Evolutionary conservation across 176 grass and related monocot genomes (phyloP).

Genomic region (Alopecurus myosuroides): DNA sequence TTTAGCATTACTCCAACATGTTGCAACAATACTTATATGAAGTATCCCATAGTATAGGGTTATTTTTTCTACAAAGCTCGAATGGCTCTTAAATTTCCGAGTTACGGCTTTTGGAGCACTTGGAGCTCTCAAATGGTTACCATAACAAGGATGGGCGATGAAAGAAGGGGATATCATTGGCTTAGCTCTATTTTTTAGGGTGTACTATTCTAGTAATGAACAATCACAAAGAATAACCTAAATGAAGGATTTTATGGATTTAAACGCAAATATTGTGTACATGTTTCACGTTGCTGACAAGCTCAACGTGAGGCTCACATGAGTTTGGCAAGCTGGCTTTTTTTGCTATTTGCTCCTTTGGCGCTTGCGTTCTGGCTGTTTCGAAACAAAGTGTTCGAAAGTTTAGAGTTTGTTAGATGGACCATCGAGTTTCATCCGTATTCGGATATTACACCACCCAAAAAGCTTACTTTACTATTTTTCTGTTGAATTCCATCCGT

Average conservation of each 20-base stretch:
- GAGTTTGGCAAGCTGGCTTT: background rate
- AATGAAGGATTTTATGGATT: background rate
- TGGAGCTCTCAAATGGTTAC: background rate
- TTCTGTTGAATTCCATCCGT: background rate
- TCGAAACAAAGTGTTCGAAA: background rate
- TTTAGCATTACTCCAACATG: background rate
- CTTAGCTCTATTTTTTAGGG: background rate
- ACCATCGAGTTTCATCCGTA: background rate
- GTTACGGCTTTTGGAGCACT: background rate
- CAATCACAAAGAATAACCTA: background rate
- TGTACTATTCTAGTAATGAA: background rate
- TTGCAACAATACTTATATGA: background rate
- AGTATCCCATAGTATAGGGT: background rate
- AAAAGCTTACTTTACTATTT: background rate
- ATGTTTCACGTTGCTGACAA: background rate
- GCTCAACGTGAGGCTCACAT: background rate
- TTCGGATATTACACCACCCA: background rate
- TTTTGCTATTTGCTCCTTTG: background rate
- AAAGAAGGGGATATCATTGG: background rate
- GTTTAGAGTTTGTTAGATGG: background rate
- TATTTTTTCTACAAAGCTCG: background rate
- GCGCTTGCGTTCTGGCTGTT: background rate
- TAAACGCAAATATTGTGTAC: background rate
- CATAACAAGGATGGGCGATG: background rate
- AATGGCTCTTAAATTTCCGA: background rate